These are phyloP conservation scores for Ceratocystis variospora DNA, from an alignment of 2,329 filamentous ascomycete genomes.

Conservation along the genomic window DNA sequence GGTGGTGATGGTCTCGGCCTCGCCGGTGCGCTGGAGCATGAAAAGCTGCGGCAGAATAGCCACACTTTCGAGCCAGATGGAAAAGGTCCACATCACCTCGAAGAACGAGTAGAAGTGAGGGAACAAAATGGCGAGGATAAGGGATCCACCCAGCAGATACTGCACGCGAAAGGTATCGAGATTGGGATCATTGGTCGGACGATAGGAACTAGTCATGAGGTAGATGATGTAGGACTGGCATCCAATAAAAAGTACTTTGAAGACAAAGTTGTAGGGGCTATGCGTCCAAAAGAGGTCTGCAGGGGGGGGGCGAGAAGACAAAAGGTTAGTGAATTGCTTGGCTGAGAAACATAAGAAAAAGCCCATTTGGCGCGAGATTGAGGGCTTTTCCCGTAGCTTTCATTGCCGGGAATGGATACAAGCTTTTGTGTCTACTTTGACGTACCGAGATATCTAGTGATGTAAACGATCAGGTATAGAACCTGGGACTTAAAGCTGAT, in stretches of 20 bases:
- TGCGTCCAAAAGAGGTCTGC: constrained; percentile 73
- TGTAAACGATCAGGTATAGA: constrained; percentile 84
- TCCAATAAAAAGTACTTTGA: constrained; percentile 90
- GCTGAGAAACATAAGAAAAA: not conserved
- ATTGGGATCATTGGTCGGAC: constrained; percentile 92
- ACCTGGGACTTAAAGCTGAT: constrained; percentile 99
- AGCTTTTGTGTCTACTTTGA: not conserved
- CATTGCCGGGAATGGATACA: not conserved
- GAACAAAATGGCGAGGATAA: constrained; percentile 64
- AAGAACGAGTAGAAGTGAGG: constrained; percentile 70
- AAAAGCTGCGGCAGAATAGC: constrained; percentile 96
- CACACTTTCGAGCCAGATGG: constrained; percentile 94
- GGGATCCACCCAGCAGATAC: constrained; percentile 74
- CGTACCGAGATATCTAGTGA: constrained; percentile 77
- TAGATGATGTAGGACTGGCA: constrained; percentile 91
- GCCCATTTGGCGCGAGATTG: not conserved
- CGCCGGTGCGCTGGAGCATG: constrained; percentile 92
- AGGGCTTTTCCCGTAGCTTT: not conserved
- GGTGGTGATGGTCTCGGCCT: constrained; percentile 98
- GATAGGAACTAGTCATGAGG: constrained; percentile 95
- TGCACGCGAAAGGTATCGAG: constrained; percentile 95
- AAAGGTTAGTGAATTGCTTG: constrained; percentile 4
- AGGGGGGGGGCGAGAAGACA: not conserved
- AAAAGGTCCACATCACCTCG: constrained; percentile 95
- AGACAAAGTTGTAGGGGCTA: constrained; percentile 81